Conservation (phyloP, 129 eudicot species). For the Silybum marianum region DNA sequence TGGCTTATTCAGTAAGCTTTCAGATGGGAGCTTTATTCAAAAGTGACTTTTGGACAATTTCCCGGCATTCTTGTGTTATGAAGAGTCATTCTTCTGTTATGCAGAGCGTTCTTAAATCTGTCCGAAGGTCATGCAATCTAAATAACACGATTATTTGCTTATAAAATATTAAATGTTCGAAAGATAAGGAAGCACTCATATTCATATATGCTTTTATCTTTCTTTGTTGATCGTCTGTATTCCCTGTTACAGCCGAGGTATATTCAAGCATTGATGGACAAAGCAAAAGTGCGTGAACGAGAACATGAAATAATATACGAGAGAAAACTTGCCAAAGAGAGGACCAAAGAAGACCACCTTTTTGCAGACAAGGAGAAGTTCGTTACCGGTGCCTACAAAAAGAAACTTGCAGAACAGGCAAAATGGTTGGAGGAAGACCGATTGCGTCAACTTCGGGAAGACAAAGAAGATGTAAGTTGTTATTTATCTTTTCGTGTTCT, state of each 20-base stretch:
- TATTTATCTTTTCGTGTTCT: conserved; percentile 9
- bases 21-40: too few species aligned
- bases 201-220: not conserved
- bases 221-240: not conserved
- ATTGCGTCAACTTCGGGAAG: conserved; percentile 79
- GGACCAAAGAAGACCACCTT: conserved; percentile 80
- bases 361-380: conserved; percentile 85
- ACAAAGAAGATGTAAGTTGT: conserved; percentile 81
- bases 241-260: conserved; percentile 65
- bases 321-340: conserved; percentile 91
- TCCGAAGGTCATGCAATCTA: not conserved
- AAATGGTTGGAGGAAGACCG: conserved; percentile 94
- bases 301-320: conserved; percentile 88
- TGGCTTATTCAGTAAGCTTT: too few species aligned
- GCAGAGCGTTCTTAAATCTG: not conserved
- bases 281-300: conserved; percentile 78
- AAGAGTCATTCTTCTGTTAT: too few species aligned
- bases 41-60: too few species aligned
- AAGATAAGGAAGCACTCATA: conserved; percentile 1
- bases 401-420: conserved; percentile 91
- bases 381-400: conserved; percentile 88
- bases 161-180: not conserved
- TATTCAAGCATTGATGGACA: conserved; percentile 69
- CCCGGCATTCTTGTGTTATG: too few species aligned
- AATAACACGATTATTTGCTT: too few species aligned